A percentile compares a stretch with the other conserved stretches of the same genome.
phyloP scores from a whole-genome alignment of 192 early-diverging fungal genomes.

The Globomyces pollinis-pini region DNA sequence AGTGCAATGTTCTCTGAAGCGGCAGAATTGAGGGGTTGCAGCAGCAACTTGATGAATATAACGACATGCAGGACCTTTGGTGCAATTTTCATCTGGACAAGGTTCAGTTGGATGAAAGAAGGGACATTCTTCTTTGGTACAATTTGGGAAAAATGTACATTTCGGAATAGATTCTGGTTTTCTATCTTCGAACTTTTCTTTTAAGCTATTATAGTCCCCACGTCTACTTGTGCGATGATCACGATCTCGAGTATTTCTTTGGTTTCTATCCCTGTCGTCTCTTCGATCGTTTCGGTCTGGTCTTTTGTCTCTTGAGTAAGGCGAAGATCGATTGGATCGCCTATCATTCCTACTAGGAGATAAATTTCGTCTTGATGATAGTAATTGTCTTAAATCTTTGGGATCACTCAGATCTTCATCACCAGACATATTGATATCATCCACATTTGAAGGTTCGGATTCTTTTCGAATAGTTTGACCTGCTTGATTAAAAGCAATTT shows the following conservation, averaged over 20 bases:
- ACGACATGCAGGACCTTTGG: constrained; percentile 5
- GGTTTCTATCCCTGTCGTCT: too few relatives aligned
- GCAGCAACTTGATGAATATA: constrained; percentile 1
- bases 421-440: neutral
- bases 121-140: constrained; percentile 4
- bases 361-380: neutral
- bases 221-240: too few relatives aligned
- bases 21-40: constrained; percentile 6
- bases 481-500: constrained; percentile 7
- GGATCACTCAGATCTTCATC: neutral
- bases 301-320: constrained; percentile 5
- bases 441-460: neutral
- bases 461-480: neutral
- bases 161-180: neutral
- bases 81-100: constrained; percentile 12
- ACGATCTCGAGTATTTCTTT: too few relatives aligned
- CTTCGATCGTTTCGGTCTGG: neutral
- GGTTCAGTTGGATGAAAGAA: constrained; percentile 12
- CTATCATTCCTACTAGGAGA: neutral
- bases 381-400: neutral
- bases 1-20: constrained; percentile 26
- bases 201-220: too few relatives aligned
- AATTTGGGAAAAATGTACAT: constrained; percentile 11
- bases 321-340: neutral
- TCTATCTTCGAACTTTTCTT: too few relatives aligned